phyloP scores from a whole-genome alignment of 1,139 yeast species.

The Scheffersomyces titani region DNA sequence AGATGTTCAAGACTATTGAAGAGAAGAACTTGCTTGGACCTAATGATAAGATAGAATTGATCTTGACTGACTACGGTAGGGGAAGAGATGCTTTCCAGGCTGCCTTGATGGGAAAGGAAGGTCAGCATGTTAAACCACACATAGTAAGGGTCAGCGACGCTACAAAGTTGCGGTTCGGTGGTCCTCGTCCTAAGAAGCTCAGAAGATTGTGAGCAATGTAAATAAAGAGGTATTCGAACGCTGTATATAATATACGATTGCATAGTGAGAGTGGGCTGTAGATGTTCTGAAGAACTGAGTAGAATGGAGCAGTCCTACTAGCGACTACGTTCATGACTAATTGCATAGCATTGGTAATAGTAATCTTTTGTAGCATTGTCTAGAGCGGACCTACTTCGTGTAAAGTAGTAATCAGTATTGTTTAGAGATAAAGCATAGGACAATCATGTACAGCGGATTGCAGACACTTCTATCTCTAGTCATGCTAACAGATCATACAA shows the following conservation, averaged over 20 bases:
- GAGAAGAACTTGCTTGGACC: constrained; percentile 53
- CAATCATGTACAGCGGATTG: no score
- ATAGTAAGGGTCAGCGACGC: constrained; percentile 73
- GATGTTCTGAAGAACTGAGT: neutral
- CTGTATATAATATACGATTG: constrained; percentile 1
- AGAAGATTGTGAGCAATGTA: constrained; percentile 62
- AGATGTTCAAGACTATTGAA: constrained; percentile 70
- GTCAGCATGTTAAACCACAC: constrained; percentile 61
- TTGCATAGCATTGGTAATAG: no score
- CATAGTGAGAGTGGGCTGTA: neutral
- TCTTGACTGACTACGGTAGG: constrained; percentile 80
- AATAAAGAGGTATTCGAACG: constrained; percentile 10
- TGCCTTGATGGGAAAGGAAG: constrained; percentile 90
- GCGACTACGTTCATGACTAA: no score
- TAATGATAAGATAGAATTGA: constrained; percentile 65
- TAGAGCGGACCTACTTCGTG: no score
- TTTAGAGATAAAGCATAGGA: no score
- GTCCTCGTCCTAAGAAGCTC: constrained; percentile 79
- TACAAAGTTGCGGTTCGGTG: constrained; percentile 88
- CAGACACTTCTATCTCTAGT: no score
- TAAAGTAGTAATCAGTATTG: no score
- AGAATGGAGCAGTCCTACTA: no score
- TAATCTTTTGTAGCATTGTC: no score
- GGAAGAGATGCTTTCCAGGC: constrained; percentile 86
- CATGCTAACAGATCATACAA: neutral